Base-by-base conservation (phyloP, 768 basidiomycete genomes). In the Tulasnella sp. region DNA sequence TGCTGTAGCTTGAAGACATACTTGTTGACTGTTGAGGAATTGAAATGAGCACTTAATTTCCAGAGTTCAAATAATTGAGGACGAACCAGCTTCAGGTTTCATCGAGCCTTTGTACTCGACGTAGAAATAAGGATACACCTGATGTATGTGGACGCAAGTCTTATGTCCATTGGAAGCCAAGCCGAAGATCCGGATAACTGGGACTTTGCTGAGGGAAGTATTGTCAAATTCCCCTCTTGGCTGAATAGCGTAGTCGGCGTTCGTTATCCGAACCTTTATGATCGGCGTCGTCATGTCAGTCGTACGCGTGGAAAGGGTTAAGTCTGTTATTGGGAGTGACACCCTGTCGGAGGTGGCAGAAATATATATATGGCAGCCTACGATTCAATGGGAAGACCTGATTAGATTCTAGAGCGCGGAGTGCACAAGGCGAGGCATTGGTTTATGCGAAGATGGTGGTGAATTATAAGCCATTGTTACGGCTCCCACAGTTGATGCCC, bases 81-180 rank as follows among this genome's bases (percentile, higher is more conserved):
- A 68, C 77, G 67, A 65, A 88, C 90, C 87, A 64, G 79, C 70
- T 26, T 74, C 76, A 0, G 83, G 82, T 47, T 78, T 77, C 68
- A 94, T 70, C 29, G 77, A 77, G 1, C 82, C 86, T 21, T 70
- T 65, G 73, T 95, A 99, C 65, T 91, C 86, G 48, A 95, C 78
- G 69, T 81, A 95, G 70, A 94, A 84, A 71, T 99, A 99, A 0
- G 95, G 94, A 72, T 86, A 95, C 29, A 87, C 86, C 74, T 93
- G 90, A 69, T 96, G 94, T 42, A 98, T 75, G 74, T 96, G 86
- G 13, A 94, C 78, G 68, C 92, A 94, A 19, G 90, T 80, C 67
- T 83, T 86, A 19, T 82, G 75, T 13, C 90, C 88, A 1, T 72
- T 69, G 3, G 88, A 86, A 1, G 91, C 88, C 11, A 82, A 73